phyloP scores from a whole-genome alignment of 805 yeast species.

The Monosporozyma aerobia region DNA sequence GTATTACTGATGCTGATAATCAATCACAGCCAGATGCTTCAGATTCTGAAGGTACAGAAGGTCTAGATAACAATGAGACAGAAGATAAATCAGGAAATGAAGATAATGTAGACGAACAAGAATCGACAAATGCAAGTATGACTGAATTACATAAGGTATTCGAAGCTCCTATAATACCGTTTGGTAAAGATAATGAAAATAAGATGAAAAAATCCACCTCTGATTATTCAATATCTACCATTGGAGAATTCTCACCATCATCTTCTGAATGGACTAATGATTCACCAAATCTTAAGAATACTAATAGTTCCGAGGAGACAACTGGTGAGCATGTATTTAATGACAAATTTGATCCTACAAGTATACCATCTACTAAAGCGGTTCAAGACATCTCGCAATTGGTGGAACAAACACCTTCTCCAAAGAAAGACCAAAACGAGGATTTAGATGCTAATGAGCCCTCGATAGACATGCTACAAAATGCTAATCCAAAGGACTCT shows the following conservation, averaged over 20 bases:
- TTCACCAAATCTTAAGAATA: slow-evolving; percentile 27
- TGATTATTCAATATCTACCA: slow-evolving; percentile 32
- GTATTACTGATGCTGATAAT: not conserved
- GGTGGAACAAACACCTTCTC: slow-evolving; percentile 12
- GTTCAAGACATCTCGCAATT: slow-evolving; percentile 35
- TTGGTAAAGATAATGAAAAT: slow-evolving; percentile 9
- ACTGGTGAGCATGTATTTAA: not conserved
- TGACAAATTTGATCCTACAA: not conserved
- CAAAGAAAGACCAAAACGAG: not conserved
- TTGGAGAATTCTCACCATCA: slow-evolving; percentile 40
- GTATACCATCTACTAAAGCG: slow-evolving; percentile 33
- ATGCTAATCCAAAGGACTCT: not conserved
- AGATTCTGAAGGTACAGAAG: not conserved
- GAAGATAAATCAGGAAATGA: not conserved
- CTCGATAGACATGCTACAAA: not conserved
- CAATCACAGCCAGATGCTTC: not conserved
- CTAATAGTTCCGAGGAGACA: not conserved
- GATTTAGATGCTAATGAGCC: not conserved
- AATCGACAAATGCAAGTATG: not conserved
- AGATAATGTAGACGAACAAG: not conserved
- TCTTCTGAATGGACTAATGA: slow-evolving; percentile 37
- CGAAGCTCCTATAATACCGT: slow-evolving; percentile 26
- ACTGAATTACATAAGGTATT: slow-evolving; percentile 21
- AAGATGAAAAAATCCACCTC: slow-evolving; percentile 26
- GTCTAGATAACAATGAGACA: not conserved